A percentile compares a stretch with the other conserved stretches of the same genome.
These are phyloP conservation scores for Eucalyptus sp. DNA, from an alignment of 345 rosid species.

Conservation along the genomic window DNA sequence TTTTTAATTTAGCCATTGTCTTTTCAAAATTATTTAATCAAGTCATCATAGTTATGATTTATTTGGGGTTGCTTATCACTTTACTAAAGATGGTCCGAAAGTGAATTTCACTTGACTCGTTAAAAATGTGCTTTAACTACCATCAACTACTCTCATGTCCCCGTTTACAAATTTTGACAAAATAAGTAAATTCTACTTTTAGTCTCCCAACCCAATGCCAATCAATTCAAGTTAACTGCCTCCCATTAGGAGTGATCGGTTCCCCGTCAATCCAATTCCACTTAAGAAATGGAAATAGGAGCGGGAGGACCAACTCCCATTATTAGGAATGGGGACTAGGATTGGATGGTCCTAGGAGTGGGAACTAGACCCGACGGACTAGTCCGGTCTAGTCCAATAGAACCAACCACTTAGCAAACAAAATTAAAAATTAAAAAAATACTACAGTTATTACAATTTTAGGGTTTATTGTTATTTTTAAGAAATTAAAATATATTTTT, in stretches of 20 bases:
- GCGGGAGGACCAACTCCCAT: no score
- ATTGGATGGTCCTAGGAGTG: fast-evolving
- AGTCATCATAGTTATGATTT: neutral
- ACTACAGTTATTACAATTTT: no score
- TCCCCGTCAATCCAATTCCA: no score
- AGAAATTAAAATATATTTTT: no score
- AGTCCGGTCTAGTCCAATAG: fast-evolving
- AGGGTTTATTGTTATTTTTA: no score
- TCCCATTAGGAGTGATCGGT: no score
- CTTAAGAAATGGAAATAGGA: no score
- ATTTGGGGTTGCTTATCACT: neutral
- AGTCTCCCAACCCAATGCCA: neutral
- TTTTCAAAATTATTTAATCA: neutral
- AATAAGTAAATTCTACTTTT: neutral
- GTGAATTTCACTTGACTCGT: neutral
- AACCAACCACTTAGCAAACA: no score
- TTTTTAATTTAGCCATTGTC: neutral
- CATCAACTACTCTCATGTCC: neutral
- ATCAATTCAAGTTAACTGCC: neutral
- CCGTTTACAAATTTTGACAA: neutral
- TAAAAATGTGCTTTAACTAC: neutral
- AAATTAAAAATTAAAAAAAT: no score
- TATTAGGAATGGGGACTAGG: no score
- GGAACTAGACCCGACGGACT: fast-evolving
- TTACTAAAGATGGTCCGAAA: neutral